Evolutionary conservation across 2,329 filamentous ascomycete species (phyloP).

Genomic region (Pseudopithomyces chartarum): DNA sequence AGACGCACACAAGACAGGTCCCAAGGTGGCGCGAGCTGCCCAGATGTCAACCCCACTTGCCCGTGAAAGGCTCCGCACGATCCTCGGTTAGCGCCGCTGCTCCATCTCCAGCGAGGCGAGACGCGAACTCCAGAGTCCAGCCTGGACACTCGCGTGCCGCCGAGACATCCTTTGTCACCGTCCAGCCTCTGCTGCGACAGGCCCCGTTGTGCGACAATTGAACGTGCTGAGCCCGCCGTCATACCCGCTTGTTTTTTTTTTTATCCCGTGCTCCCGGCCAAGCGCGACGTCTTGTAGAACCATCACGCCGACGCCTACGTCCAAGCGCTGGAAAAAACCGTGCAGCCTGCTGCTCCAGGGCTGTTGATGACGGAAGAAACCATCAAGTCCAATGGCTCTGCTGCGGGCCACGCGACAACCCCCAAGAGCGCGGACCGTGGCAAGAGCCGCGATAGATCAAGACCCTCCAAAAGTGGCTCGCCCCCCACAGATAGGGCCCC

Average conservation of each 20-base stretch:
- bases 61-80: slow-evolving; percentile 17
- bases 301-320: slow-evolving; percentile 29
- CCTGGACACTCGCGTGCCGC: slow-evolving; percentile 25
- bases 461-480: slow-evolving; percentile 33
- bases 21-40: not conserved
- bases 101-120: slow-evolving; percentile 31
- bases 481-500: slow-evolving; percentile 35
- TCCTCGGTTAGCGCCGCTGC: slow-evolving; percentile 25
- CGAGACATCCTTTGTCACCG: slow-evolving; percentile 25
- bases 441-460: slow-evolving; percentile 30
- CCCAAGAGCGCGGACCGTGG: slow-evolving; percentile 35
- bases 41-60: slow-evolving; percentile 11
- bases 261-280: slow-evolving; percentile 21
- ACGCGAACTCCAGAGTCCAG: slow-evolving; percentile 18
- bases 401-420: slow-evolving; percentile 39
- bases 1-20: not conserved
- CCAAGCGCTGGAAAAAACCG: slow-evolving; percentile 33
- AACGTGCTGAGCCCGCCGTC: slow-evolving; percentile 33
- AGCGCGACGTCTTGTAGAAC: slow-evolving; percentile 30
- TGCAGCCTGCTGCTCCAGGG: slow-evolving; percentile 32
- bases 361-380: slow-evolving; percentile 46
- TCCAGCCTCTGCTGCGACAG: slow-evolving; percentile 20
- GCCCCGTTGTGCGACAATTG: slow-evolving; percentile 28
- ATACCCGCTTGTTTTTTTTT: slow-evolving; percentile 21
- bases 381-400: slow-evolving; percentile 44